Evolutionary conservation across 176 grass and related monocot genomes (phyloP).

Genomic region (Musa beccarii): DNA sequence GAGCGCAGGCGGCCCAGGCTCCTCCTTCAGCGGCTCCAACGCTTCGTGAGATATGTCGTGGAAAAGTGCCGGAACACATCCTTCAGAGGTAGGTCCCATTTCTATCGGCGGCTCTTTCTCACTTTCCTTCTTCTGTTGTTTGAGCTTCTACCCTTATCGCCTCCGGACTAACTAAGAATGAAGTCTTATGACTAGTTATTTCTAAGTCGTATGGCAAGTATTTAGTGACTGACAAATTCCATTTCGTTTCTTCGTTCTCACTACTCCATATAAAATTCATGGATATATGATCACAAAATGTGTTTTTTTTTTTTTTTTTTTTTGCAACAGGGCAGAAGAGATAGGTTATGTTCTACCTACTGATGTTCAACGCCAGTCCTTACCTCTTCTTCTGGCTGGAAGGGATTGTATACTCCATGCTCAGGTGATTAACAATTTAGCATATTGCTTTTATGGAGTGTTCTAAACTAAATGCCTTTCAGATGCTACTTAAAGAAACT

Average conservation of each 20-base stretch:
- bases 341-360: slow-evolving; percentile 56
- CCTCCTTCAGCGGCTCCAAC: slow-evolving; percentile 10
- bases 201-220: no score
- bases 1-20: background rate
- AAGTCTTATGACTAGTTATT: background rate
- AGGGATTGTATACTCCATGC: slow-evolving; percentile 87
- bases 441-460: background rate
- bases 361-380: slow-evolving; percentile 68
- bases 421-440: slow-evolving; percentile 38
- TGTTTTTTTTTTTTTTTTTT: slow-evolving; percentile 14
- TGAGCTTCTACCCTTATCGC: background rate
- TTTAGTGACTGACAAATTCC: no score
- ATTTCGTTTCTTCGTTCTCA: background rate
- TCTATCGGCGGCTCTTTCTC: background rate
- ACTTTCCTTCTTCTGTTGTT: background rate
- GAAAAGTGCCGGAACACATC: slow-evolving; percentile 56
- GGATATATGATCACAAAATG: background rate
- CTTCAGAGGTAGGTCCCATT: slow-evolving; percentile 35
- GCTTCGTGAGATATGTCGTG: slow-evolving; percentile 57
- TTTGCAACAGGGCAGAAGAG: slow-evolving; percentile 50
- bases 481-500: background rate
- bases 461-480: background rate
- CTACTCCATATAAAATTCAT: background rate
- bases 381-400: slow-evolving; percentile 64
- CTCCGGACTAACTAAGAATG: no score